These are phyloP conservation scores for Cyanidioschyzon merolae DNA, from an alignment of 23 red algal genomes.

Conservation along the genomic window DNA sequence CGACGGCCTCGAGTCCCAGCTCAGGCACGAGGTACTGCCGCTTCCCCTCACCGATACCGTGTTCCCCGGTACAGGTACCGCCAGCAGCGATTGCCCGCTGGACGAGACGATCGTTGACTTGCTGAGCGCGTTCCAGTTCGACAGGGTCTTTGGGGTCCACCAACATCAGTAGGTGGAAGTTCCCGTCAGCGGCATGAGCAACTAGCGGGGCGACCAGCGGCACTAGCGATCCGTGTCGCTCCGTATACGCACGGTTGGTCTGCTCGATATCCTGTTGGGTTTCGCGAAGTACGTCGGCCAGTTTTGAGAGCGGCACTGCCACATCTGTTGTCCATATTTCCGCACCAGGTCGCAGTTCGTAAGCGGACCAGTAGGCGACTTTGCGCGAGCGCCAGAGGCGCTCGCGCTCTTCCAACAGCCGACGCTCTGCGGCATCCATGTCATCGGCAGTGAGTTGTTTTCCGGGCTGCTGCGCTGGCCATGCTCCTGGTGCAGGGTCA, in stretches of 20 bases:
- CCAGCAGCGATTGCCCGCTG: slow-evolving; percentile 62
- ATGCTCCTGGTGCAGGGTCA: neutral
- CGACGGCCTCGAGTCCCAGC: slow-evolving; percentile 44
- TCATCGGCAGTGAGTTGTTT: neutral
- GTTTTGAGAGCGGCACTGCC: slow-evolving; percentile 70
- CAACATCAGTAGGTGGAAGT: slow-evolving; percentile 81
- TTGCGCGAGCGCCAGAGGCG: slow-evolving; percentile 77
- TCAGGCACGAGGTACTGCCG: slow-evolving; percentile 74
- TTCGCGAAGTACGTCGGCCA: slow-evolving; percentile 76
- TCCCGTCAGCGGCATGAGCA: slow-evolving; percentile 88
- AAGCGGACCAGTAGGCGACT: slow-evolving; percentile 73
- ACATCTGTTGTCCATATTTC: slow-evolving; percentile 91
- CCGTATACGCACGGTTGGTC: neutral
- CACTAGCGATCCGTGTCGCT: slow-evolving; percentile 44
- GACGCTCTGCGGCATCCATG: neutral
- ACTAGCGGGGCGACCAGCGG: slow-evolving; percentile 70
- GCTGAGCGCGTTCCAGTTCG: slow-evolving; percentile 58
- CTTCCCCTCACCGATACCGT: slow-evolving; percentile 85
- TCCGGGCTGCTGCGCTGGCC: neutral
- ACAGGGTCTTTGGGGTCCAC: slow-evolving; percentile 48
- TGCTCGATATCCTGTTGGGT: slow-evolving; percentile 27
- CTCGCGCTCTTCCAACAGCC: slow-evolving; percentile 43
- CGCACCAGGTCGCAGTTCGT: slow-evolving; percentile 38
- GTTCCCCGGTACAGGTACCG: slow-evolving; percentile 92
- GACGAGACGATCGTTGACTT: slow-evolving; percentile 60